Percentiles rank a stretch among this genome's conserved stretches.
phyloP scores from a whole-genome alignment of 768 basidiomycete species.

The Phaeotremella skinneri region DNA sequence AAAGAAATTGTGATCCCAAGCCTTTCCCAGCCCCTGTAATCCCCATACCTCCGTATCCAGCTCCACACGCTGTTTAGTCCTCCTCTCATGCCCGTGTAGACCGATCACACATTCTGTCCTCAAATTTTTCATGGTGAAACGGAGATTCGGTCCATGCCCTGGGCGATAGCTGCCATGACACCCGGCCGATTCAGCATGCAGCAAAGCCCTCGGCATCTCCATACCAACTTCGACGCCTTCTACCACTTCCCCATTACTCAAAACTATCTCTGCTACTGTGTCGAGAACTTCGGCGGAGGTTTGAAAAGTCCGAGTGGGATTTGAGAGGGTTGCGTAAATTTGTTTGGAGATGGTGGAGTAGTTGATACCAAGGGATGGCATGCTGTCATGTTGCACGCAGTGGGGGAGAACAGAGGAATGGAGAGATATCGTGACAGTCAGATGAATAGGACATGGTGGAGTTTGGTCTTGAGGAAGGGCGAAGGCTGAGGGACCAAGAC shows the following conservation, averaged over 20 bases:
- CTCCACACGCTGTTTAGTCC: slow-evolving; percentile 63
- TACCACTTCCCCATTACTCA: slow-evolving; percentile 46
- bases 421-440: slow-evolving; percentile 54
- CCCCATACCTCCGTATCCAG: slow-evolving; percentile 54
- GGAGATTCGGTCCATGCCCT: slow-evolving; percentile 9
- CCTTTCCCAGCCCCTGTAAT: slow-evolving; percentile 8
- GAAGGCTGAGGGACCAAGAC: slow-evolving; percentile 50
- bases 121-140: slow-evolving; percentile 55
- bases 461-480: slow-evolving; percentile 25
- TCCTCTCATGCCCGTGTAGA: slow-evolving; percentile 65
- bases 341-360: slow-evolving; percentile 62
- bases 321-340: slow-evolving; percentile 41
- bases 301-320: slow-evolving; percentile 53
- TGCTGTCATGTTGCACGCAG: slow-evolving; percentile 60
- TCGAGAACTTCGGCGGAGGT: slow-evolving; percentile 58
- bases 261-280: slow-evolving; percentile 51
- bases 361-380: slow-evolving; percentile 59
- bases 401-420: slow-evolving; percentile 56
- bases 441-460: slow-evolving; percentile 61
- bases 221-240: slow-evolving; percentile 56
- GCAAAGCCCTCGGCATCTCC: slow-evolving; percentile 57
- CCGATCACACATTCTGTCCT: slow-evolving; percentile 63
- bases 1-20: slow-evolving; percentile 56
- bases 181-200: slow-evolving; percentile 58
- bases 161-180: slow-evolving; percentile 29